Evolutionary conservation across 2,329 filamentous ascomycete genomes (phyloP).

Genomic region (Colletotrichum sublineola): DNA sequence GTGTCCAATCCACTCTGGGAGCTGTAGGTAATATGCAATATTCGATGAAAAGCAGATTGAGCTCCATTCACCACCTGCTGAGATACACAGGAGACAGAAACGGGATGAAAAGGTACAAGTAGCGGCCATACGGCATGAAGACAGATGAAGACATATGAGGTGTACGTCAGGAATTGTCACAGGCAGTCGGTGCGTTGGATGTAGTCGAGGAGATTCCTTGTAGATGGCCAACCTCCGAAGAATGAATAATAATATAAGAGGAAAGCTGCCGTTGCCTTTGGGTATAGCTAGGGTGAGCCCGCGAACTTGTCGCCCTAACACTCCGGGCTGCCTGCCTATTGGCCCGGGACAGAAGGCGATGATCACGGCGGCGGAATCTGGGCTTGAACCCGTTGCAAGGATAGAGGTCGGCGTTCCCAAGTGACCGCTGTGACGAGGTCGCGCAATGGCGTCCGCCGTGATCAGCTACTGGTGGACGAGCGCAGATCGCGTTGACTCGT

Average conservation of each 20-base stretch:
- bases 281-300: not conserved
- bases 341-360: not conserved
- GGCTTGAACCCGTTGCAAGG: not conserved
- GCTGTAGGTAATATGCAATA: not conserved
- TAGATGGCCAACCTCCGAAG: not conserved
- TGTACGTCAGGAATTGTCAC: not conserved
- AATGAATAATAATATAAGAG: not conserved
- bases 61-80: not conserved
- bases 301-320: not conserved
- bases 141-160: not conserved
- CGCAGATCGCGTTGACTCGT: too few species aligned
- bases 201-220: not conserved
- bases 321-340: not conserved
- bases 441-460: not conserved
- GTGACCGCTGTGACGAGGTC: not conserved
- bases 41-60: not conserved
- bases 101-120: too few species aligned
- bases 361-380: not conserved
- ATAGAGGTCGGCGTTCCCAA: not conserved
- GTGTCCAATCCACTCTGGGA: not conserved
- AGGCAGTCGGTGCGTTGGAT: slow-evolving; percentile 8
- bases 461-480: not conserved
- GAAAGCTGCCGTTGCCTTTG: not conserved
- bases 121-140: not conserved
- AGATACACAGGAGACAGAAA: not conserved